Evolutionary conservation across 768 basidiomycete species (phyloP).

Genomic region (Leccinum variicolor): DNA sequence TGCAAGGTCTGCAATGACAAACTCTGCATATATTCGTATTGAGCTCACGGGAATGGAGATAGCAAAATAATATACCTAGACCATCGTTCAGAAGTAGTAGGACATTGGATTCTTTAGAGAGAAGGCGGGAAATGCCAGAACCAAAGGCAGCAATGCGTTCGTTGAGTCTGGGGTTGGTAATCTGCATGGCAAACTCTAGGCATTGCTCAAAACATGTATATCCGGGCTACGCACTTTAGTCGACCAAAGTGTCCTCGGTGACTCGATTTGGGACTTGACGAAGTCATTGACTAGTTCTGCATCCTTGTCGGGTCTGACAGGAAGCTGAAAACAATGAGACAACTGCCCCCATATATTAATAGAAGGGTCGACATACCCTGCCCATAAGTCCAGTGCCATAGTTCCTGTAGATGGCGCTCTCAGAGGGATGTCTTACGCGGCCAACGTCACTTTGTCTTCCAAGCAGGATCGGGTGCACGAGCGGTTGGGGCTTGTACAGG

Average conservation of each 20-base stretch:
- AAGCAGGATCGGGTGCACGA: conserved; percentile 91
- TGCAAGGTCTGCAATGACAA: conserved; percentile 75
- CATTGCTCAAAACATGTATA: not conserved
- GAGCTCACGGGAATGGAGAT: not conserved
- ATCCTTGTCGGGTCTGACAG: conserved; percentile 68
- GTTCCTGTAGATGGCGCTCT: conserved; percentile 88
- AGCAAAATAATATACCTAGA: conserved; percentile 47
- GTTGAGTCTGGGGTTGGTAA: conserved; percentile 69
- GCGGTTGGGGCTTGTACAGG: conserved; percentile 75
- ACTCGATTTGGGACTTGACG: conserved; percentile 61
- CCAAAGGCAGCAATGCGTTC: conserved; percentile 70
- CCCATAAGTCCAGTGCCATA: conserved; percentile 84
- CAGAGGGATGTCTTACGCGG: conserved; percentile 71
- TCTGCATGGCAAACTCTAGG: conserved; percentile 38
- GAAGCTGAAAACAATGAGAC: conserved; percentile 51
- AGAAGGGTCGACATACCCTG: conserved; percentile 50
- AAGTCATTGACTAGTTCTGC: conserved; percentile 64
- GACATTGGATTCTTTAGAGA: conserved; percentile 60
- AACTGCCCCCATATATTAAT: not conserved
- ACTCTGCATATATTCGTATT: conserved; percentile 45
- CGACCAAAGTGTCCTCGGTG: conserved; percentile 74
- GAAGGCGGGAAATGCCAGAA: conserved; percentile 62
- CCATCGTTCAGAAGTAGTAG: conserved; percentile 78
- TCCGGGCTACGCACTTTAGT: conserved; percentile 50
- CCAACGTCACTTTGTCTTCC: conserved; percentile 90